Conservation (phyloP, 306 rosid genomes). For the Prinsepia uniflora region DNA sequence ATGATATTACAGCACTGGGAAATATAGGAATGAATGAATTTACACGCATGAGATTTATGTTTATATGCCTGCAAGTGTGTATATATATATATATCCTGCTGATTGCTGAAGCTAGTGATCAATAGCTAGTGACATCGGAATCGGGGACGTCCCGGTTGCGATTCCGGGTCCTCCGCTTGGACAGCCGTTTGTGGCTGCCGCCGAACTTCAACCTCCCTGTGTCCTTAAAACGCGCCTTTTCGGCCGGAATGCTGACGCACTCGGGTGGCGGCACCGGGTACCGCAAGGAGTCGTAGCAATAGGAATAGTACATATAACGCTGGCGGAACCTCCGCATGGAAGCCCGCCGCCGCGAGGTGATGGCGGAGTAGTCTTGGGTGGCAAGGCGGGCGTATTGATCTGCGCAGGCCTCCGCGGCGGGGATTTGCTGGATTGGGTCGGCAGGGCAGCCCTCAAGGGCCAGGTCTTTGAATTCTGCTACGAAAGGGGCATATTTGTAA, state of each 20-base stretch:
- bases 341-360: conserved; percentile 39
- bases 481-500: conserved; percentile 86
- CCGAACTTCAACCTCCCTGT: conserved; percentile 75
- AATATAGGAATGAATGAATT: background rate
- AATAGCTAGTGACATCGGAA: background rate
- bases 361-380: conserved; percentile 41
- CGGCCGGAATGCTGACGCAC: conserved; percentile 48
- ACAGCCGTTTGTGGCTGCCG: conserved; percentile 65
- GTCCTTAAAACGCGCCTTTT: conserved; percentile 59
- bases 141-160: background rate
- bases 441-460: conserved; percentile 72
- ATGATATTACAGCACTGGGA: background rate
- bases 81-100: background rate
- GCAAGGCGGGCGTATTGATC: conserved; percentile 30
- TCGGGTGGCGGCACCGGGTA: conserved; percentile 60
- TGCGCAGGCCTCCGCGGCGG: conserved; percentile 27
- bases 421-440: conserved; percentile 53
- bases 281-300: conserved; percentile 70
- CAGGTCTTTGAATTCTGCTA: conserved; percentile 69
- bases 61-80: background rate
- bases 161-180: conserved; percentile 33
- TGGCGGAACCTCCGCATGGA: conserved; percentile 71
- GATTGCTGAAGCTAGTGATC: background rate
- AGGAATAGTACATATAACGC: conserved; percentile 77
- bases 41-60: background rate